These are phyloP conservation scores for Cutaneotrichosporon dermatis DNA, from an alignment of 1,284 basidiomycete genomes.

Conservation along the genomic window DNA sequence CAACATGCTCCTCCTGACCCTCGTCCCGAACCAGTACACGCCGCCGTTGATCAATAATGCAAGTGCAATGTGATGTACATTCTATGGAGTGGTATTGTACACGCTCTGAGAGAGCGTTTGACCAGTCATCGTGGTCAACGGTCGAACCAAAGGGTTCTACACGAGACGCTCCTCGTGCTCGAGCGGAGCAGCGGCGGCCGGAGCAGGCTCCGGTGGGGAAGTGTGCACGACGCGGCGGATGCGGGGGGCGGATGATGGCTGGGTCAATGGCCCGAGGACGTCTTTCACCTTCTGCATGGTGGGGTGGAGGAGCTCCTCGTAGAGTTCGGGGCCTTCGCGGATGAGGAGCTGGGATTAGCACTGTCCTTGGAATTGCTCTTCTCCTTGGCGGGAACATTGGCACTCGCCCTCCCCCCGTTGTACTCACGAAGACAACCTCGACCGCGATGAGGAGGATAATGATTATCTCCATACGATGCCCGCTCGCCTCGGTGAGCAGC, in stretches of 20 bases:
- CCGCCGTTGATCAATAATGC: no score
- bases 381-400: no score
- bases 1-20: no score
- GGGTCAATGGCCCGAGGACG: constrained; percentile 4
- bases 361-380: neutral
- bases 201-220: no score
- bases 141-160: no score
- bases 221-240: neutral
- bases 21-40: neutral
- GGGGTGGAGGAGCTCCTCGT: constrained; percentile 17
- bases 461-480: constrained; percentile 83
- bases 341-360: constrained; percentile 16
- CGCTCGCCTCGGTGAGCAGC: constrained; percentile 75
- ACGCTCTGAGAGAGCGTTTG: neutral
- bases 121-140: no score
- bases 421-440: constrained; percentile 76
- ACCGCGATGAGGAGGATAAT: constrained; percentile 86
- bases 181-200: no score
- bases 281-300: constrained; percentile 7
- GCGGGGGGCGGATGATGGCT: neutral
- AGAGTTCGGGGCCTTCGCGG: constrained; percentile 25
- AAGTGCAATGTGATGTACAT: neutral
- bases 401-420: no score
- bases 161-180: no score
- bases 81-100: constrained; percentile 1